Conservation (phyloP, 1,139 yeast genomes). For the Candida labiduridarum region DNA sequence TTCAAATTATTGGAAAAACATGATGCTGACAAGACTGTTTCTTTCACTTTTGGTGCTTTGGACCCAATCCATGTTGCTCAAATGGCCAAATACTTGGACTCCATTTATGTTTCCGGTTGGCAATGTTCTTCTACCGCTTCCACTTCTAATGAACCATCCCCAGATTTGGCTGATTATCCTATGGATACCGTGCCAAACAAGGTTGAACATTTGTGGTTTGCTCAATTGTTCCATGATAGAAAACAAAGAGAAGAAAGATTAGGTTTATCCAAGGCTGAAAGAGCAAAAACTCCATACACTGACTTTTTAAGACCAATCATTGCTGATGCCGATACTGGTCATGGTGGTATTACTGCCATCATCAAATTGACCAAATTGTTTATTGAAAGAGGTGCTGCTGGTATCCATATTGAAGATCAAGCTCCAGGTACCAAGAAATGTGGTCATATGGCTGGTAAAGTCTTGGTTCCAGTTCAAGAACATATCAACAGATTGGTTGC, state of each 20-base stretch:
- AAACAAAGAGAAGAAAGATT: constrained; percentile 90
- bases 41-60: constrained; percentile 93
- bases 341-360: constrained; percentile 96
- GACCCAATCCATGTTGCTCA: constrained; percentile 97
- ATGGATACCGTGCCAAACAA: constrained; percentile 98
- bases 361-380: constrained; percentile 94
- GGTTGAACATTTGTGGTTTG: constrained; percentile 96
- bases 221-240: constrained; percentile 96
- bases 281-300: constrained; percentile 63
- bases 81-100: constrained; percentile 93
- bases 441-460: constrained; percentile 99
- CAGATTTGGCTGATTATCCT: constrained; percentile 98
- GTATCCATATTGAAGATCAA: constrained; percentile 97
- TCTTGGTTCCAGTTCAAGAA: constrained; percentile 95
- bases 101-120: constrained; percentile 97
- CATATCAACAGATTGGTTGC: constrained; percentile 93
- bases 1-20: constrained; percentile 71
- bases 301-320: constrained; percentile 93
- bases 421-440: constrained; percentile 99
- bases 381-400: constrained; percentile 98
- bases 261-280: constrained; percentile 56
- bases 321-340: constrained; percentile 99
- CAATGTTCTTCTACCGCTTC: constrained; percentile 98
- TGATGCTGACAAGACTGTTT: constrained; percentile 70
- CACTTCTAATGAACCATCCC: constrained; percentile 95